These are phyloP conservation scores for Acacia confusa DNA, from an alignment of 306 rosid genomes.

Conservation along the genomic window DNA sequence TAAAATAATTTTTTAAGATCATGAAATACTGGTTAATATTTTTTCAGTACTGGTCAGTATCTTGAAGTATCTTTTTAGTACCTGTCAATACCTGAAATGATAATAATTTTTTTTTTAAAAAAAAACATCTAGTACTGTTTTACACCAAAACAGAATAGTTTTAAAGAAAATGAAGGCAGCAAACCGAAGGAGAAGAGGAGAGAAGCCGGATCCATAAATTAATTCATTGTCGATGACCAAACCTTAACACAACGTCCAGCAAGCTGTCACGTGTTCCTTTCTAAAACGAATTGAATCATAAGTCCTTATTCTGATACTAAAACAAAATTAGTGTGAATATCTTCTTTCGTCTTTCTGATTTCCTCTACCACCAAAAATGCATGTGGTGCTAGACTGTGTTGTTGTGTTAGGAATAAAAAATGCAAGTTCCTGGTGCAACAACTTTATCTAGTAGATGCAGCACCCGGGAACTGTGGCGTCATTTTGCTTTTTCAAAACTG, in stretches of 20 bases:
- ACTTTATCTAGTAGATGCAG: constrained; percentile 28
- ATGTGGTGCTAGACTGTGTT: not conserved
- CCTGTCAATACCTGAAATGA: too few relatives aligned
- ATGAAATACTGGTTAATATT: too few relatives aligned
- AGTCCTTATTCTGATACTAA: not conserved
- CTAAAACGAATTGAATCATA: not conserved
- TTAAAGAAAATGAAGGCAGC: too few relatives aligned
- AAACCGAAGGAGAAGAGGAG: too few relatives aligned
- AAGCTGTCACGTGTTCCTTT: not conserved
- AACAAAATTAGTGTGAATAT: not conserved
- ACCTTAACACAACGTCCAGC: not conserved
- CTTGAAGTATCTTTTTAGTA: too few relatives aligned
- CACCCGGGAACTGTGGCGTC: constrained; percentile 11
- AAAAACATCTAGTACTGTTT: too few relatives aligned
- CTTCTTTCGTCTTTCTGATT: not conserved
- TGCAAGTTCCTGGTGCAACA: constrained; percentile 24
- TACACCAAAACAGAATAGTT: too few relatives aligned
- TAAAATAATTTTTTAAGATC: too few relatives aligned
- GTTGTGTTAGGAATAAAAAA: constrained; percentile 27
- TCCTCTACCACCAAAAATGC: not conserved
- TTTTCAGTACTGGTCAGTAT: too few relatives aligned
- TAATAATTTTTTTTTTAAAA: too few relatives aligned
- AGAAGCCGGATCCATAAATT: too few relatives aligned
- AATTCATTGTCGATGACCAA: not conserved
- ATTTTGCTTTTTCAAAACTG: constrained; percentile 2